phyloP scores from a whole-genome alignment of 805 yeast genomes.

The Starmerella bombicola region DNA sequence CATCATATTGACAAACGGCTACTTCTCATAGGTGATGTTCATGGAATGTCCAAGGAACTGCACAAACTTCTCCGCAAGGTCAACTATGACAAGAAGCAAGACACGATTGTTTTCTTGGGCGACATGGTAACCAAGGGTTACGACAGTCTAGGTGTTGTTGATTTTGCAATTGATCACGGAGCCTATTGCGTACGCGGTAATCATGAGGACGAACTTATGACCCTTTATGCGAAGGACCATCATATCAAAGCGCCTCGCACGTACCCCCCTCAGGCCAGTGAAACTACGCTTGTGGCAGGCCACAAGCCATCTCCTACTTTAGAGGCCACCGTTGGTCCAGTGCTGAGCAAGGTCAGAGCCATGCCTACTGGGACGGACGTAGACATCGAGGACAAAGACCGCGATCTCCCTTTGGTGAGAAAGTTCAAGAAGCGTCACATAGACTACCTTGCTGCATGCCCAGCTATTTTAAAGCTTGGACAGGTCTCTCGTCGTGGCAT shows the following conservation, averaged over 20 bases:
- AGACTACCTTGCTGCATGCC: constrained; percentile 46
- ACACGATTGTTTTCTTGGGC: constrained; percentile 60
- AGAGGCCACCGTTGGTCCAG: constrained; percentile 18
- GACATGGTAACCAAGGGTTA: constrained; percentile 82
- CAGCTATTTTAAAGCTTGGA: constrained; percentile 52
- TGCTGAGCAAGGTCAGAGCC: not conserved
- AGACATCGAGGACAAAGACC: not conserved
- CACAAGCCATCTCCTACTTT: constrained; percentile 11
- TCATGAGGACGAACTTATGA: constrained; percentile 65
- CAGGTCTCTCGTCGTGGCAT: constrained; percentile 34
- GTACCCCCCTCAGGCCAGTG: constrained; percentile 22
- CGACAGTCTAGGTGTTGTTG: constrained; percentile 54
- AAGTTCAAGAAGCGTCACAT: constrained; percentile 49
- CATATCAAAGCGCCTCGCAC: constrained; percentile 30
- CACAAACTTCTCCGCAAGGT: constrained; percentile 40
- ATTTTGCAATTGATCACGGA: constrained; percentile 45
- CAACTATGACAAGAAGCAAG: constrained; percentile 32
- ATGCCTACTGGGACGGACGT: not conserved
- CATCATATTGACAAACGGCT: constrained; percentile 32
- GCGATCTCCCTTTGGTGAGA: constrained; percentile 38
- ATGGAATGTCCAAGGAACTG: constrained; percentile 57
- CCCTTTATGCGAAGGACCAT: constrained; percentile 51
- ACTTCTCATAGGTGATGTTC: constrained; percentile 75
- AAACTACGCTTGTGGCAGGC: constrained; percentile 18
- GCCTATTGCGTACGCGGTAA: constrained; percentile 76